Evolutionary conservation across 768 basidiomycete genomes (phyloP).

Genomic region (Boletus eberwhitei): DNA sequence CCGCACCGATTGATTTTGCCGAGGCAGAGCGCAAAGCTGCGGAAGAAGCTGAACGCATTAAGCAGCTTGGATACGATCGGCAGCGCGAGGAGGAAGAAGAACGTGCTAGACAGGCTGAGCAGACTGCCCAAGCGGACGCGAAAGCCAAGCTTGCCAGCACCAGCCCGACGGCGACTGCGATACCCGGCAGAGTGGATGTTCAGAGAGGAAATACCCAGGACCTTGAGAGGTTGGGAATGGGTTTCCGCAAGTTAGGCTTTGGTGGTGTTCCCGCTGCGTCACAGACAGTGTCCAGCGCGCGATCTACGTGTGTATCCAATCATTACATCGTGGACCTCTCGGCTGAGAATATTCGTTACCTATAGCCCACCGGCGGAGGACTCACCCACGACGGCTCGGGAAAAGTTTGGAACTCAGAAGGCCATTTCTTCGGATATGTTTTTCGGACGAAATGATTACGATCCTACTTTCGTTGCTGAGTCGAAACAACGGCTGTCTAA

Average conservation of each 20-base stretch:
- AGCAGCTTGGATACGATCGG: conserved; percentile 89
- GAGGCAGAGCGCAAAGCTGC: conserved; percentile 87
- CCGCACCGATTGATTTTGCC: conserved; percentile 83
- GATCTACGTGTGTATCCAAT: conserved; percentile 32
- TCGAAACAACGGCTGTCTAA: conserved; percentile 76
- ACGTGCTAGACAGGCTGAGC: conserved; percentile 59
- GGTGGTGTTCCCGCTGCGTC: conserved; percentile 72
- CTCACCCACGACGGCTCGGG: conserved; percentile 75
- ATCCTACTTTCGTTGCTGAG: conserved; percentile 64
- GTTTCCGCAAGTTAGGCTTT: conserved; percentile 79
- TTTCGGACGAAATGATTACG: conserved; percentile 88
- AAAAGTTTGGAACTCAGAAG: conserved; percentile 90
- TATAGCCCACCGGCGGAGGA: conserved; percentile 43
- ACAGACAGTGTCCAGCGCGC: conserved; percentile 48
- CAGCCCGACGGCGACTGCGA: conserved; percentile 21
- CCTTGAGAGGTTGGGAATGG: conserved; percentile 58
- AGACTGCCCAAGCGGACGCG: conserved; percentile 28
- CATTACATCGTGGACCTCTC: background rate
- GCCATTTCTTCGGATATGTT: conserved; percentile 98
- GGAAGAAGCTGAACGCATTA: conserved; percentile 90
- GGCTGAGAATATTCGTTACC: background rate
- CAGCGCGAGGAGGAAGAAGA: conserved; percentile 82
- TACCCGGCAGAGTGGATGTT: conserved; percentile 29
- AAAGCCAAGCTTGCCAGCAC: conserved; percentile 31
- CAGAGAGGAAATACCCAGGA: conserved; percentile 46